Percentiles rank a stretch among this genome's conserved stretches.
Conservation (phyloP, 495 filamentous ascomycete genomes). For the Penicillium paxilli region DNA sequence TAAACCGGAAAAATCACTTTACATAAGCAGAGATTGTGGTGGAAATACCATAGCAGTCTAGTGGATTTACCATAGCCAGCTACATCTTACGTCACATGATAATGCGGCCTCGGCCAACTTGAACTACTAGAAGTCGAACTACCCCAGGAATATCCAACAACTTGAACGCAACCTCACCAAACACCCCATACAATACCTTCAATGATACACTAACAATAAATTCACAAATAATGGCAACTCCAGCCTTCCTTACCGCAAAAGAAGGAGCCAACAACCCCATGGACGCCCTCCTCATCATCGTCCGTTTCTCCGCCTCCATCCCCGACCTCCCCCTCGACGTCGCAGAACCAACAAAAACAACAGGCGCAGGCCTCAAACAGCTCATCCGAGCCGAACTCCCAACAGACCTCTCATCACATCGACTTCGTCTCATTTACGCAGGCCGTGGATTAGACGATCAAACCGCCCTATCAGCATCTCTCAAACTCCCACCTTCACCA, state of each 20-base stretch:
- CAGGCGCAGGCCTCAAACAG: slow-evolving; percentile 73
- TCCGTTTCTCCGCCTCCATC: slow-evolving; percentile 84
- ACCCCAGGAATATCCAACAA: background rate
- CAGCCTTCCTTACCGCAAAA: slow-evolving; percentile 18
- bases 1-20: too few relatives aligned
- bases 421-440: slow-evolving; percentile 82
- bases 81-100: slow-evolving; percentile 8
- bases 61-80: too few relatives aligned
- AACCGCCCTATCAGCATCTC: slow-evolving; percentile 60
- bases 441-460: slow-evolving; percentile 80
- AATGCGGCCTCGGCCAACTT: background rate
- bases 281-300: slow-evolving; percentile 65
- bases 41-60: too few relatives aligned
- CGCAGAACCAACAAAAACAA: slow-evolving; percentile 62
- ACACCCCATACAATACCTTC: background rate
- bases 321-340: slow-evolving; percentile 82
- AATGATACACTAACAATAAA: background rate
- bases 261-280: slow-evolving; percentile 22
- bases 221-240: slow-evolving; percentile 13
- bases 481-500: slow-evolving; percentile 61
- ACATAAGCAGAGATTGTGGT: too few relatives aligned
- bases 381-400: slow-evolving; percentile 75
- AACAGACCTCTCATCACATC: slow-evolving; percentile 55
- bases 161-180: background rate
- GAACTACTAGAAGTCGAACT: background rate